A percentile compares a stretch with the other conserved stretches of the same genome.
Conservation (phyloP, 257 asterid species). For the Salvia miltiorrhiza region DNA sequence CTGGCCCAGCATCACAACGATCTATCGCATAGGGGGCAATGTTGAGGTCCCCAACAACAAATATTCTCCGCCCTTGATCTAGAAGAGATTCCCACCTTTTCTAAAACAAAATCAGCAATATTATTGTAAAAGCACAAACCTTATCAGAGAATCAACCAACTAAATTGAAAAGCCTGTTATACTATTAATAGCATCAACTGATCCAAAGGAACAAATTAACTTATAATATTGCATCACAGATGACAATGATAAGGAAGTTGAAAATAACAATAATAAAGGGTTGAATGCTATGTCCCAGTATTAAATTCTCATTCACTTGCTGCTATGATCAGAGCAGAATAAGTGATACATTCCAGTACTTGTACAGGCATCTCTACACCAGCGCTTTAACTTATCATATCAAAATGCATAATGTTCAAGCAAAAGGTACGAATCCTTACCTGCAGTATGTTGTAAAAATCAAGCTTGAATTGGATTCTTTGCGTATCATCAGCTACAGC, state of each 20-base stretch:
- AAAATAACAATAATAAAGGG: not conserved
- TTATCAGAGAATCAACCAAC: slow-evolving; percentile 19
- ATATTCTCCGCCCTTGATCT: slow-evolving; percentile 57
- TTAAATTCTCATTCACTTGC: not conserved
- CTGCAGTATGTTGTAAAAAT: slow-evolving; percentile 71
- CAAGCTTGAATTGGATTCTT: slow-evolving; percentile 71
- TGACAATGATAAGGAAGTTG: not conserved
- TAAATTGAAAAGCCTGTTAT: not conserved
- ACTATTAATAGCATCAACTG: slow-evolving; percentile 5
- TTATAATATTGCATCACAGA: not conserved
- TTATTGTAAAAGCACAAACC: slow-evolving; percentile 30
- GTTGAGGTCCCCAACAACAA: slow-evolving; percentile 94
- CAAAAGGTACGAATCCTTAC: slow-evolving; percentile 35
- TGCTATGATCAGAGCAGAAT: not conserved
- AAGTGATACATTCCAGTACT: not conserved
- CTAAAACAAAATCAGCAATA: slow-evolving; percentile 48
- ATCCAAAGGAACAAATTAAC: slow-evolving; percentile 1
- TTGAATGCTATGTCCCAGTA: too few species aligned
- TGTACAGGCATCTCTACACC: not conserved
- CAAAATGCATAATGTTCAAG: not conserved
- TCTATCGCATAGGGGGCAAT: slow-evolving; percentile 83
- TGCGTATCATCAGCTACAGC: slow-evolving; percentile 66
- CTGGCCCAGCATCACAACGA: slow-evolving; percentile 90
- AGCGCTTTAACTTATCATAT: not conserved
- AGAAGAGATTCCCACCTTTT: slow-evolving; percentile 86